Evolutionary conservation across 108 stramenopile genomes (phyloP).

Genomic region (Stephanodiscus triporus): DNA sequence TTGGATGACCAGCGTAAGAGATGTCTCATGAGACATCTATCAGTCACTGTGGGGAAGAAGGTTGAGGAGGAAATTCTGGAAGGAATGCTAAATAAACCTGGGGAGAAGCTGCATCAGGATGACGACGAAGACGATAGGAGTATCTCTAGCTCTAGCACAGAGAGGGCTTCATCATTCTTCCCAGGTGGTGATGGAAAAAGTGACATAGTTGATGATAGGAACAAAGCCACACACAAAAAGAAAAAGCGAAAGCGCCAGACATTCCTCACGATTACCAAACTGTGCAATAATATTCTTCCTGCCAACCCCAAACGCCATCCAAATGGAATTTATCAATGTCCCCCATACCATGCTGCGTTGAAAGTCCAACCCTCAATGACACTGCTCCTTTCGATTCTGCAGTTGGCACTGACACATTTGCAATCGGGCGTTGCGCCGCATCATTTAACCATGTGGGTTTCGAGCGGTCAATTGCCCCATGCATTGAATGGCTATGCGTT

Average conservation of each 20-base stretch:
- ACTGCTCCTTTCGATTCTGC: conserved; percentile 56
- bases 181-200: not conserved
- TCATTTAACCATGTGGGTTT: conserved; percentile 56
- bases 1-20: conserved; percentile 14
- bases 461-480: conserved; percentile 62
- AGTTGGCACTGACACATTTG: conserved; percentile 53
- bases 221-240: conserved; percentile 21
- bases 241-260: conserved; percentile 8
- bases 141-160: not conserved
- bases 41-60: conserved; percentile 42
- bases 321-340: conserved; percentile 34
- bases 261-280: conserved; percentile 19
- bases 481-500: conserved; percentile 61
- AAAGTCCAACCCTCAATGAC: conserved; percentile 53
- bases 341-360: conserved; percentile 58
- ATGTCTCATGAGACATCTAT: conserved; percentile 40
- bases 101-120: conserved; percentile 6
- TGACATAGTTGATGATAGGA: conserved; percentile 13
- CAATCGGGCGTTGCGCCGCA: conserved; percentile 51
- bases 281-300: conserved; percentile 2
- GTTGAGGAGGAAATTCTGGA: conserved; percentile 47
- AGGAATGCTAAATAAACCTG: conserved; percentile 25
- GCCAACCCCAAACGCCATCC: conserved; percentile 14
- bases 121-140: conserved; percentile 23
- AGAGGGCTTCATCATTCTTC: conserved; percentile 2